Percentiles rank a stretch among this genome's conserved stretches.
These are phyloP conservation scores for Lactifluus rugatus DNA, from an alignment of 768 basidiomycete species.

Conservation along the genomic window DNA sequence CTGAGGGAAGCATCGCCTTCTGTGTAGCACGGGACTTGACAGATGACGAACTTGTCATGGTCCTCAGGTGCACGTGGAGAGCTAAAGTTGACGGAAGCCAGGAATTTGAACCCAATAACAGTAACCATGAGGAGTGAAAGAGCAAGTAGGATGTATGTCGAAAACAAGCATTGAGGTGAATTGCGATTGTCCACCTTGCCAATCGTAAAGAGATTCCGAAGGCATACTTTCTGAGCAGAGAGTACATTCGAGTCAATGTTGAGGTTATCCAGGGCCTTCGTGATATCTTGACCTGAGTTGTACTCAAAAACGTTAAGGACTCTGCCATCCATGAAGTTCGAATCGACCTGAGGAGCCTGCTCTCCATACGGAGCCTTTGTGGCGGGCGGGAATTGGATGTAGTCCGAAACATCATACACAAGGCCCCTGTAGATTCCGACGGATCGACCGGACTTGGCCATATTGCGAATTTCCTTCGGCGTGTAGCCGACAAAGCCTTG, in stretches of 20 bases:
- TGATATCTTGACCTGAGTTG: conserved; percentile 70
- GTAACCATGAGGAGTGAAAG: conserved; percentile 87
- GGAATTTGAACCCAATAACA: conserved; percentile 93
- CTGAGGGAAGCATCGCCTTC: conserved; percentile 85
- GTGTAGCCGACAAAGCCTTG: conserved; percentile 85
- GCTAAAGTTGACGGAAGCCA: conserved; percentile 82
- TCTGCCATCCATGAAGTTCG: conserved; percentile 59
- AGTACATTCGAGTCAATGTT: conserved; percentile 52
- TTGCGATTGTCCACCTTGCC: conserved; percentile 90
- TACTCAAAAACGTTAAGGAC: conserved; percentile 70
- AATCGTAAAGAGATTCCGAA: conserved; percentile 87
- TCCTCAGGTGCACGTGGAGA: conserved; percentile 78
- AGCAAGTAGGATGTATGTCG: conserved; percentile 82
- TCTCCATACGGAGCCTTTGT: conserved; percentile 40
- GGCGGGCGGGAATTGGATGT: conserved; percentile 62
- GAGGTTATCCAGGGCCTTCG: conserved; percentile 57
- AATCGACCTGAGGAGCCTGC: conserved; percentile 33
- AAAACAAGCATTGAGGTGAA: conserved; percentile 85
- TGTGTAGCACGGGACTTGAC: conserved; percentile 97
- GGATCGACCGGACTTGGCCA: conserved; percentile 51
- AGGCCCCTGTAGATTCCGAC: conserved; percentile 82
- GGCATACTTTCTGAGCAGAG: conserved; percentile 69
- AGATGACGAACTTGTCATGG: conserved; percentile 95
- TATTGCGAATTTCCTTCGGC: conserved; percentile 58
- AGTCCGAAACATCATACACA: conserved; percentile 81